Conservation (phyloP, 106 monocot species). For the Acorus gramineus region DNA sequence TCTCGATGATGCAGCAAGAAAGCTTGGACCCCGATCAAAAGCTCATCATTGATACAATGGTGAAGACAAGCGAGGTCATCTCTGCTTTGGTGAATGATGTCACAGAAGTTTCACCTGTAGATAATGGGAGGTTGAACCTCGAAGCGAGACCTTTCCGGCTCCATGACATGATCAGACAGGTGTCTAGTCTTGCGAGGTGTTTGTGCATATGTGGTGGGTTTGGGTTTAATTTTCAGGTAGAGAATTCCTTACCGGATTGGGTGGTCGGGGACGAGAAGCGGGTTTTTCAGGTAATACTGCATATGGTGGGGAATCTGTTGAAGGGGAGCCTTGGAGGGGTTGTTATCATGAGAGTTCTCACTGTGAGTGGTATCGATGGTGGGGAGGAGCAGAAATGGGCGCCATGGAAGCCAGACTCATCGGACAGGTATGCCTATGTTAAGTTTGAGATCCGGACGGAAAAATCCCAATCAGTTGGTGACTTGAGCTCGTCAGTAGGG, state of each 20-base stretch:
- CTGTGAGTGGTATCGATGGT: conserved; percentile 16
- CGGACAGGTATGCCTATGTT: conserved; percentile 28
- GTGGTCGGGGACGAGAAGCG: conserved; percentile 64
- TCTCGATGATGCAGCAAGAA: conserved; percentile 56
- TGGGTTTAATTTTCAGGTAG: conserved; percentile 40
- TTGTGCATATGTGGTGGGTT: conserved; percentile 46
- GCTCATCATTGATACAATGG: conserved; percentile 30
- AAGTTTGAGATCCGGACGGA: conserved; percentile 42
- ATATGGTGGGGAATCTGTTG: conserved; percentile 40
- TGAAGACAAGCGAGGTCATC: conserved; percentile 36
- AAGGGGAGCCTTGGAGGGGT: conserved; percentile 25
- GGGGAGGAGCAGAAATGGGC: conserved; percentile 22
- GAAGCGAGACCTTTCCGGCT: conserved; percentile 34
- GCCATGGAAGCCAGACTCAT: conserved; percentile 36
- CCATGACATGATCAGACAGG: conserved; percentile 41
- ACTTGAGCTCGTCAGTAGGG: conserved; percentile 1
- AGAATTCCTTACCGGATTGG: conserved; percentile 25
- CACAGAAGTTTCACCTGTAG: conserved; percentile 32
- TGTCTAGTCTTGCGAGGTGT: conserved; percentile 37
- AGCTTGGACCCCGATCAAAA: conserved; percentile 36
- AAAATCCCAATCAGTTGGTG: conserved; percentile 7
- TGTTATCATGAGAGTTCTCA: conserved; percentile 24
- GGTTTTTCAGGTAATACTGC: conserved; percentile 57
- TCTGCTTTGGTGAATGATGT: conserved; percentile 45
- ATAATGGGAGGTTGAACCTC: conserved; percentile 25